A percentile compares a stretch with the other conserved stretches of the same genome.
Conservation (phyloP, 495 filamentous ascomycete genomes). For the Letharia lupina region DNA sequence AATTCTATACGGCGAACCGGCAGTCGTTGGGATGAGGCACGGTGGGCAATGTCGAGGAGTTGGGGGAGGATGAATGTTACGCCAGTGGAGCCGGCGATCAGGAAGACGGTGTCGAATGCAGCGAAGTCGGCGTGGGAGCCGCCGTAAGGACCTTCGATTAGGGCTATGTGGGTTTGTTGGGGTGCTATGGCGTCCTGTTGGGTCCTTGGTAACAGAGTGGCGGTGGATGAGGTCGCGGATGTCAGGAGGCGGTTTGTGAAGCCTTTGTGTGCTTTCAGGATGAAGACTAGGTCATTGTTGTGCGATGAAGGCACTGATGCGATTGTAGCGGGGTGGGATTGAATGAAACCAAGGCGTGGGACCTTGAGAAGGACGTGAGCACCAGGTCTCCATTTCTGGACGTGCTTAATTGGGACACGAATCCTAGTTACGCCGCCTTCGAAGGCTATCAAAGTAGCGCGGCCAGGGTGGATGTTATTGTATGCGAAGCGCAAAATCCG, state of each 20-base stretch:
- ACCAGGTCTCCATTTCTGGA: slow-evolving; percentile 59
- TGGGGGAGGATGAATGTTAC: slow-evolving; percentile 48
- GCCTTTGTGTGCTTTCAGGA: slow-evolving; percentile 8
- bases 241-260: slow-evolving; percentile 12
- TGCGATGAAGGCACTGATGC: slow-evolving; percentile 43
- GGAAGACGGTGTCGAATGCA: slow-evolving; percentile 47
- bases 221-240: slow-evolving; percentile 1
- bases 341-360: slow-evolving; percentile 56
- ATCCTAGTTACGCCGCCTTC: slow-evolving; percentile 58
- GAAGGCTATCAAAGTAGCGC: slow-evolving; percentile 49
- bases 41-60: slow-evolving; percentile 41
- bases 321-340: slow-evolving; percentile 79
- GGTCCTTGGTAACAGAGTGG: not conserved
- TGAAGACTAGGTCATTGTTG: slow-evolving; percentile 11
- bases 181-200: slow-evolving; percentile 1
- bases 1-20: slow-evolving; percentile 62
- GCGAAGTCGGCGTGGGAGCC: slow-evolving; percentile 31
- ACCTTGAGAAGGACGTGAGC: slow-evolving; percentile 72
- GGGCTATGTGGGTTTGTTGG: slow-evolving; percentile 29
- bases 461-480: slow-evolving; percentile 11
- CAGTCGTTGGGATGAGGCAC: slow-evolving; percentile 19
- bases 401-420: slow-evolving; percentile 57
- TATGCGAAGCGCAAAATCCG: slow-evolving; percentile 29
- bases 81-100: slow-evolving; percentile 56
- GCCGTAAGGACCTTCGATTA: slow-evolving; percentile 49